Base-by-base conservation (phyloP, 164 flowering plant genomes). In the Magnolia officinalis region DNA sequence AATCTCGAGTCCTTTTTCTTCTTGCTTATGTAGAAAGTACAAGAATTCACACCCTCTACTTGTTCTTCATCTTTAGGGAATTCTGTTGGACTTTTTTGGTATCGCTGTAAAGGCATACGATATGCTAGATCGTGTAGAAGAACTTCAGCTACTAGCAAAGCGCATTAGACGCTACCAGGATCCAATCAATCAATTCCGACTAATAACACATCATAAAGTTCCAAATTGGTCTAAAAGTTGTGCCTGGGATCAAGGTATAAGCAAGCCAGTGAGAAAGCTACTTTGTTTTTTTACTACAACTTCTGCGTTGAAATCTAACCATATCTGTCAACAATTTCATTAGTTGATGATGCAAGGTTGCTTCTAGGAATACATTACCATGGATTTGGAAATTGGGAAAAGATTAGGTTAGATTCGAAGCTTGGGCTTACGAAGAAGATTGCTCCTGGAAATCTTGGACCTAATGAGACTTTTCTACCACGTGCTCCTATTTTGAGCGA, bases 341-440 rank as follows among this genome's bases (percentile, higher is more conserved):
- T 79, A 93, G 98, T 91, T 85, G 99, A 96, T 88, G 99, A 96
- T 87, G 98, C 96, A 68, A 93, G 95, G 86, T 83, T 96, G 90
- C 97, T 96, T 74, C 83, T 96, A 78, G 99, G 99, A 71, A 80
- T 96, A 61, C 86, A 93, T 77, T 87, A 88, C 75, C 90, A 96
- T 88, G 99, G 99, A 67, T 96, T 90, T 83, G 99, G 99, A 59
- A 94, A 93, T 80, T 96, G 99, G 99, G 98, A 96, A 85, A 91
- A 89, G 81, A 94, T 94, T 77, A 84, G 99, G 83, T 81, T 94
- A 75, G 99, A 96, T 85, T 89, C 89, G 69, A 90, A 77, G 76
- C 96, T 96, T 80, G 98, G 98, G 55, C 92, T 96, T 67, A 82
- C 83, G 16, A 89, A 91, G 87, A 96, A 96, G 86, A 96, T 96